phyloP scores from a whole-genome alignment of 1,284 basidiomycete species.

The Fomitopsis pinicola region DNA sequence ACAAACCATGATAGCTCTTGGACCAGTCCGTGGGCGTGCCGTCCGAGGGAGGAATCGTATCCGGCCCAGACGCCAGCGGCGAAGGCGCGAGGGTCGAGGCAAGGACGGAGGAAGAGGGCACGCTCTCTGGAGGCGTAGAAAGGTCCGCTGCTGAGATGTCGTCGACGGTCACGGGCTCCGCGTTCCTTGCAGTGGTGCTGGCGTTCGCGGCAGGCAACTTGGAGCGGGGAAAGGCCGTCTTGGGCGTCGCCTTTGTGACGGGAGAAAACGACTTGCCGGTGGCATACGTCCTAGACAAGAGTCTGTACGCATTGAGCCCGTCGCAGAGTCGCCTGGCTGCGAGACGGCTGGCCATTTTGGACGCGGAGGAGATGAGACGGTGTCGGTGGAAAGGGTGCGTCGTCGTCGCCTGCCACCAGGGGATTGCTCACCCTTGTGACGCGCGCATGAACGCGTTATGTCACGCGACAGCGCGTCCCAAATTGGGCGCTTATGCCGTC shows the following conservation, averaged over 20 bases:
- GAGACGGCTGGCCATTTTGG: background rate
- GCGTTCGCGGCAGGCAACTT: constrained; percentile 12
- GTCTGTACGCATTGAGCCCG: background rate
- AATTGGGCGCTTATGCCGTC: background rate
- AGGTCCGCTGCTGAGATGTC: constrained; percentile 17
- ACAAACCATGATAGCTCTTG: constrained; percentile 82
- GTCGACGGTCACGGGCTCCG: constrained; percentile 6
- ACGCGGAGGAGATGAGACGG: background rate
- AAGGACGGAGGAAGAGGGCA: constrained; percentile 21
- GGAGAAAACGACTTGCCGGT: background rate
- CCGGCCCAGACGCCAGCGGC: background rate
- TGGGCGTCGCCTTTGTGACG: background rate
- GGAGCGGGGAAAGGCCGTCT: background rate
- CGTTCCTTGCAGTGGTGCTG: constrained; percentile 9
- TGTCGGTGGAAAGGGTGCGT: background rate
- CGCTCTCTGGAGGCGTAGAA: constrained; percentile 17
- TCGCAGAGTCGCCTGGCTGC: background rate
- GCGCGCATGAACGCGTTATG: background rate
- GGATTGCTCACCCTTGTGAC: background rate
- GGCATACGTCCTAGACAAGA: background rate
- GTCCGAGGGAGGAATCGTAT: constrained; percentile 7
- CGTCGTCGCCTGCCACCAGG: background rate
- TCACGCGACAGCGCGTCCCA: background rate
- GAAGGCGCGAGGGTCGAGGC: background rate
- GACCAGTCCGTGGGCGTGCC: constrained; percentile 68